Conservation (phyloP, 768 basidiomycete species). For the Boletus subparvulus region DNA sequence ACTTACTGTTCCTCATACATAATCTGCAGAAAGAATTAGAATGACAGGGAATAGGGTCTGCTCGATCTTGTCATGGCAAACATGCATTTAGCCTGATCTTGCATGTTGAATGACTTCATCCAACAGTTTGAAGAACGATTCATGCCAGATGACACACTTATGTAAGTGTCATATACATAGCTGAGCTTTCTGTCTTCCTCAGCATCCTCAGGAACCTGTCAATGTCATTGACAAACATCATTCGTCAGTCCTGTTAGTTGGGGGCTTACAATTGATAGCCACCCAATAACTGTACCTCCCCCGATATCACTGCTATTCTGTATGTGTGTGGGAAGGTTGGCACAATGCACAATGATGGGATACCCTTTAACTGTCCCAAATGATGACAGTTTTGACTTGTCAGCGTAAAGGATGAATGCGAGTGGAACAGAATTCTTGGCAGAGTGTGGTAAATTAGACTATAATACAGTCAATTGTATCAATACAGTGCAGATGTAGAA, state of each 20-base stretch:
- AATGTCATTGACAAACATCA: too few species aligned
- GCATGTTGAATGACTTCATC: slow-evolving; percentile 22
- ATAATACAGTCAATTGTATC: not conserved
- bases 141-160: too few species aligned
- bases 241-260: too few species aligned
- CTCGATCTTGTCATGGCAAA: slow-evolving; percentile 25
- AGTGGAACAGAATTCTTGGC: not conserved
- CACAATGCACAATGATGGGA: slow-evolving; percentile 7
- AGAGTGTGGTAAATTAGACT: not conserved
- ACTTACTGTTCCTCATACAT: slow-evolving; percentile 46
- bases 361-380: slow-evolving; percentile 11
- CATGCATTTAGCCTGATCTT: slow-evolving; percentile 17
- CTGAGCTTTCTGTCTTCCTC: slow-evolving; percentile 32
- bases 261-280: slow-evolving; percentile 18
- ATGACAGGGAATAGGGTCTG: slow-evolving; percentile 37
- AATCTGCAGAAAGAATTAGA: slow-evolving; percentile 41
- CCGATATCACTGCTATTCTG: slow-evolving; percentile 17
- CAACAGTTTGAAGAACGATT: slow-evolving; percentile 33
- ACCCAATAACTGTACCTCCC: slow-evolving; percentile 12
- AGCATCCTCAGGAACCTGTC: slow-evolving; percentile 34
- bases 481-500: too few species aligned
- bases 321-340: slow-evolving; percentile 18
- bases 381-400: slow-evolving; percentile 1
- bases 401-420: not conserved
- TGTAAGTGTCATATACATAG: too few species aligned